Base-by-base conservation (phyloP, 2,329 filamentous ascomycete genomes). In the Diaporthe sp. region DNA sequence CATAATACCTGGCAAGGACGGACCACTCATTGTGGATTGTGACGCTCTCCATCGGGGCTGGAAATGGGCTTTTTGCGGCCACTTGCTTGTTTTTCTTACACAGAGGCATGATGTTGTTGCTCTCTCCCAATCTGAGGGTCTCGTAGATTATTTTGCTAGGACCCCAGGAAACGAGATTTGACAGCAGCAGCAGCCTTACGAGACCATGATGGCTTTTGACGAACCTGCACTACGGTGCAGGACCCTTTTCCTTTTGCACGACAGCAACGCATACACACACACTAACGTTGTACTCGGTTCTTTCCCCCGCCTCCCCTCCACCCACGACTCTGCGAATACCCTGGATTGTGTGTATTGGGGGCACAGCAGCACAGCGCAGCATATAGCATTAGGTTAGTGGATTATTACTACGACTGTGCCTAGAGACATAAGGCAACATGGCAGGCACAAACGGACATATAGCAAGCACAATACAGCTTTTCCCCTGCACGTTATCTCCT, bases 191-290 rank as follows among this genome's bases (percentile, higher is more conserved):
- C 49, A 25, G 34, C 61, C 49, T 55, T 55, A 70, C 42, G 65
- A 53, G 49, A 55, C 25, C 49, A 70, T 70, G 65, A 70, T 39
- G 49, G 49, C n/a, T 70, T 61, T 55, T 53, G n/a, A 70, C 49
- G 49, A 51, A 13, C 28, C 3, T 25, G 34, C 65, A 70, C 34
- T 19, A 28, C n/a, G 65, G 65, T 68, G 65, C 46, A 22, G n/a
- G 28, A 37, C 4, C n/a, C 19, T 55, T 68, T 31, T 10, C 34
- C 7, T 28, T 53, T 37, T 17, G 22, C 62, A 28, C 46, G 34
- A 51, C 31, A 39, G 49, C 65, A 55, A 68, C 61, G 5, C 42
- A 51, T 8, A 34, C 6, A 37, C n/a, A 55, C 49, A 55, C 31
- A n/a, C 22, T 25, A 19, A 25, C 25, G 22, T 28, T 53, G 46